A percentile compares a stretch with the other conserved stretches of the same genome.
Conservation (phyloP, 805 yeast genomes). For the Wickerhamiella cacticola region DNA sequence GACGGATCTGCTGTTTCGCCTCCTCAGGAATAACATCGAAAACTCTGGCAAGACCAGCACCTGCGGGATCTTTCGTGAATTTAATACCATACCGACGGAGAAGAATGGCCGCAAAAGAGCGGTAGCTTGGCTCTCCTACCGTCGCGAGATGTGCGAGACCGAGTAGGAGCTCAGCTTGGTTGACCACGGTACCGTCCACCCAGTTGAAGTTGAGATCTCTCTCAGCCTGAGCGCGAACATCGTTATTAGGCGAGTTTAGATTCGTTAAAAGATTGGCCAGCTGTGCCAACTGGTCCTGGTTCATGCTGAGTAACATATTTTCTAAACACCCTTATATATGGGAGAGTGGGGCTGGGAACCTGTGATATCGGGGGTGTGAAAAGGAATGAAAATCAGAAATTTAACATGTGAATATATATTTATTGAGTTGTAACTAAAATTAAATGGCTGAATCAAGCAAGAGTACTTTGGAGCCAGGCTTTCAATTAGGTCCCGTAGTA, state of each 20-base stretch:
- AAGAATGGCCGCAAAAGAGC: conserved; percentile 72
- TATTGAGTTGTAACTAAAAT: too few relatives aligned
- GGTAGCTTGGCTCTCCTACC: conserved; percentile 41
- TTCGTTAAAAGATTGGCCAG: conserved; percentile 47
- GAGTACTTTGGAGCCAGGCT: too few relatives aligned
- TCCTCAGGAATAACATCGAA: conserved; percentile 54
- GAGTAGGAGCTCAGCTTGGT: conserved; percentile 56
- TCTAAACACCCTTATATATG: not conserved
- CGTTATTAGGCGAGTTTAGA: conserved; percentile 69
- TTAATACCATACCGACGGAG: conserved; percentile 77
- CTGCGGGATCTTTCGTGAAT: conserved; percentile 51
- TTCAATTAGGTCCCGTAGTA: too few relatives aligned
- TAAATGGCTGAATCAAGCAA: too few relatives aligned
- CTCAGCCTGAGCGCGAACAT: conserved; percentile 68
- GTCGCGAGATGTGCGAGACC: conserved; percentile 76
- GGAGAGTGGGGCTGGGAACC: not conserved
- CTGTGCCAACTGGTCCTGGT: conserved; percentile 9
- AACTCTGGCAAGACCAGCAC: conserved; percentile 54
- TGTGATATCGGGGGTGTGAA: too few relatives aligned
- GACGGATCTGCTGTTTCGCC: conserved; percentile 51
- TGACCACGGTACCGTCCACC: conserved; percentile 42
- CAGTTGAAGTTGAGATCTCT: conserved; percentile 58
- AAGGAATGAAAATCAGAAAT: too few relatives aligned
- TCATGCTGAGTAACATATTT: conserved; percentile 7
- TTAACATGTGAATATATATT: too few relatives aligned